These are phyloP conservation scores for Exophiala alcalophila DNA, from an alignment of 2,329 filamentous ascomycete species.

Conservation along the genomic window DNA sequence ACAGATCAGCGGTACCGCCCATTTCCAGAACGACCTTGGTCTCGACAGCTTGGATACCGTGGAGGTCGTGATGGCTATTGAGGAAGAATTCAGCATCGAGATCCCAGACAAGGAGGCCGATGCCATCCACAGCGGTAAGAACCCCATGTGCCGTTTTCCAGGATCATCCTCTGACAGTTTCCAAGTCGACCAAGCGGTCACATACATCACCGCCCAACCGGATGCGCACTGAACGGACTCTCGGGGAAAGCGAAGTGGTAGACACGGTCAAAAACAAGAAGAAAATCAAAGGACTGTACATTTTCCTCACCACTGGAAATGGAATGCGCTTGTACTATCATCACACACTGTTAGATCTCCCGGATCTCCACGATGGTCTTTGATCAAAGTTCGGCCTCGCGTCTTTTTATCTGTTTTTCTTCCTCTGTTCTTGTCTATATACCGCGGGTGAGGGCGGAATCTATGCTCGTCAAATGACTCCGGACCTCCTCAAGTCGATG, in stretches of 20 bases:
- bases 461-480: slow-evolving; percentile 13
- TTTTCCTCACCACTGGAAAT: slow-evolving; percentile 22
- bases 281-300: slow-evolving; percentile 24
- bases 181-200: slow-evolving; percentile 86
- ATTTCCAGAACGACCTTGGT: slow-evolving; percentile 97
- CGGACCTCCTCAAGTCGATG: slow-evolving; percentile 26
- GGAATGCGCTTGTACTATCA: slow-evolving; percentile 27
- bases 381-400: slow-evolving; percentile 7
- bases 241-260: slow-evolving; percentile 7
- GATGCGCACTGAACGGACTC: slow-evolving; percentile 52
- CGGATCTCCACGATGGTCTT: slow-evolving; percentile 23
- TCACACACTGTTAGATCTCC: slow-evolving; percentile 24
- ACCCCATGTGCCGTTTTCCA: background rate
- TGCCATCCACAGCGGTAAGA: slow-evolving; percentile 84
- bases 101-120: slow-evolving; percentile 98
- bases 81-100: slow-evolving; percentile 95
- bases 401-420: slow-evolving; percentile 3
- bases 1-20: slow-evolving; percentile 76
- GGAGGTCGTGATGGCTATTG: slow-evolving; percentile 99
- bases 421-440: slow-evolving; percentile 8
- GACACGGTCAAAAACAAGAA: slow-evolving; percentile 19
- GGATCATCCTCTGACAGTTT: slow-evolving; percentile 29
- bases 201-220: slow-evolving; percentile 90
- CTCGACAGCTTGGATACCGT: slow-evolving; percentile 97
- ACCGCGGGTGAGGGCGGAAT: background rate